Base-by-base conservation (phyloP, 495 filamentous ascomycete species). In the Chaetomium fimeti region DNA sequence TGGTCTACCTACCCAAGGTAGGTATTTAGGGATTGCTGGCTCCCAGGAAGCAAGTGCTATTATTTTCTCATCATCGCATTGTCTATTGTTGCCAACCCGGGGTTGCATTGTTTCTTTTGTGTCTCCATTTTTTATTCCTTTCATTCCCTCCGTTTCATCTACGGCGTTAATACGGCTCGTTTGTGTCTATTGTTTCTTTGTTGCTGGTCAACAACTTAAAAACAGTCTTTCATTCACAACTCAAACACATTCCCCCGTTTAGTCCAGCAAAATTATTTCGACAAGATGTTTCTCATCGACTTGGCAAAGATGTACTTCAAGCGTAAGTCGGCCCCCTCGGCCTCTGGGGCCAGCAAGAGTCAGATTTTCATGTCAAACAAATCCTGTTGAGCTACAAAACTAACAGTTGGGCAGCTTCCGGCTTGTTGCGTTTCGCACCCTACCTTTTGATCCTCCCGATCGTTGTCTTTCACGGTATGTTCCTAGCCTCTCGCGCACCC, bases 391-490 rank as follows among this genome's bases (percentile, higher is more conserved):
- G 2, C 51, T 5, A 15, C 15, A 15, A 15, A 3, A 48, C 70
- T 70, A 67, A 72, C 70, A 40, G n/a, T 3, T 16, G 38, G 6
- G 7, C 29, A 67, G 62, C 62, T 28, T 24, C 40, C 18, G 59
- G 62, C 60, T 24, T 58, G 25, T 8, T 69, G 43, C 59, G 57
- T 15, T 45, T 68, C 25, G 36, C 65, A 6, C 71, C 68, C 8
- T 69, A 59, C 56, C 24, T 71, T 49, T 20, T 74, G 22, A 67
- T 74, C 57, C 51, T 74, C 57, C 70, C 72, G 29, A 64, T 68
- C 28, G 40, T 74, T 20, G 65, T 74, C 57, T 71, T 74, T 32
- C 43, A 69, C 4, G 63, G 69, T 69, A 64, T 8, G 67, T 3
- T 12, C 22, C 18, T 15, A 27, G 1, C 2, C 36, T 43, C 24